A percentile compares a stretch with the other conserved stretches of the same genome.
These are phyloP conservation scores for Quercus suber DNA, from an alignment of 306 rosid species.

Conservation along the genomic window DNA sequence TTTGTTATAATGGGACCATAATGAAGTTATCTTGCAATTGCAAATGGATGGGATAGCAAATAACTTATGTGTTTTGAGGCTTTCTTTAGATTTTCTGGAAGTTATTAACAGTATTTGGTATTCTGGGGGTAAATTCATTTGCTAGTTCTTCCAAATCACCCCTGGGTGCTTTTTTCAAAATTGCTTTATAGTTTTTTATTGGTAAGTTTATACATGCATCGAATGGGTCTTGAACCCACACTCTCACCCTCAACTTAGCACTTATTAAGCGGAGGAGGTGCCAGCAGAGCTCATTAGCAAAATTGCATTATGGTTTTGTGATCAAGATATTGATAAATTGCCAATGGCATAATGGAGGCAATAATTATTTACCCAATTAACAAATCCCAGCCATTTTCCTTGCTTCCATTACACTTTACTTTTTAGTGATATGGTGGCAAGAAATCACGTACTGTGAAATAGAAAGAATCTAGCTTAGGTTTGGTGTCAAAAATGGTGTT, in stretches of 20 bases:
- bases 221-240: too few relatives aligned
- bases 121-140: background rate
- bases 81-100: background rate
- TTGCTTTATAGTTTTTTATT: too few relatives aligned
- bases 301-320: background rate
- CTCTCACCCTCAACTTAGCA: too few relatives aligned
- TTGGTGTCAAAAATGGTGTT: background rate
- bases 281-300: too few relatives aligned
- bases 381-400: background rate
- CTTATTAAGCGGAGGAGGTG: too few relatives aligned
- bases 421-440: background rate
- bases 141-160: background rate
- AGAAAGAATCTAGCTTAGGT: background rate
- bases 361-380: background rate
- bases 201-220: too few relatives aligned
- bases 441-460: background rate
- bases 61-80: background rate
- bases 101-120: background rate
- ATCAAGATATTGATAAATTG: background rate
- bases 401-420: background rate
- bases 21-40: background rate
- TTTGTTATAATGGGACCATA: background rate
- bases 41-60: background rate
- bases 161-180: background rate
- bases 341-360: background rate